A percentile compares a stretch with the other conserved stretches of the same genome.
Conservation (phyloP, 352 stramenopile genomes). For the Albugo laibachii region DNA sequence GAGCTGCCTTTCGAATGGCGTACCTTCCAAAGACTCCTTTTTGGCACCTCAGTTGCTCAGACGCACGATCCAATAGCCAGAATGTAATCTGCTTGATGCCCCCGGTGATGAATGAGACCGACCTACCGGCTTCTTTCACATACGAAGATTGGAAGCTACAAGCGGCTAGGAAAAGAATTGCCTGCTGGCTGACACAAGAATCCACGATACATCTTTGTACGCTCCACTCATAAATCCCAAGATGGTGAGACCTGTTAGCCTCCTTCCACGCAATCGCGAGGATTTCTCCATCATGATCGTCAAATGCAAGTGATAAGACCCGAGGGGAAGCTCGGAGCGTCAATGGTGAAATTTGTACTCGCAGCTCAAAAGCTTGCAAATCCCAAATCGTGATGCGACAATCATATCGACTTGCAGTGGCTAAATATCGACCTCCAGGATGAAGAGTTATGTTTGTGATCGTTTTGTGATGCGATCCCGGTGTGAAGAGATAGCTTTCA, state of each 20-base stretch:
- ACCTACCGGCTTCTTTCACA: background rate
- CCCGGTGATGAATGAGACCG: slow-evolving; percentile 28
- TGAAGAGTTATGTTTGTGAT: too few species aligned
- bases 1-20: slow-evolving; percentile 23
- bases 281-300: slow-evolving; percentile 13
- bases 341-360: too few species aligned
- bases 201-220: too few species aligned
- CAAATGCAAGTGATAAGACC: too few species aligned
- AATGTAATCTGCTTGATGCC: slow-evolving; percentile 51
- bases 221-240: slow-evolving; percentile 25
- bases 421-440: too few species aligned
- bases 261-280: slow-evolving; percentile 9
- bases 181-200: slow-evolving; percentile 12
- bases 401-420: too few species aligned
- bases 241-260: slow-evolving; percentile 24
- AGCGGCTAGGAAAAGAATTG: background rate
- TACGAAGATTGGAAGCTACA: background rate
- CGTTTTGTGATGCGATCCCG: too few species aligned
- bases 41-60: slow-evolving; percentile 23
- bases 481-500: too few species aligned
- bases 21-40: slow-evolving; percentile 44
- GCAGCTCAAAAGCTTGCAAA: too few species aligned
- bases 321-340: too few species aligned
- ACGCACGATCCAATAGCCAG: slow-evolving; percentile 28
- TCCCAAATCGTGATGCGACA: too few species aligned